A percentile compares a stretch with the other conserved stretches of the same genome.
phyloP scores from a whole-genome alignment of 257 asterid species.

The Ocimum tenuiflorum region DNA sequence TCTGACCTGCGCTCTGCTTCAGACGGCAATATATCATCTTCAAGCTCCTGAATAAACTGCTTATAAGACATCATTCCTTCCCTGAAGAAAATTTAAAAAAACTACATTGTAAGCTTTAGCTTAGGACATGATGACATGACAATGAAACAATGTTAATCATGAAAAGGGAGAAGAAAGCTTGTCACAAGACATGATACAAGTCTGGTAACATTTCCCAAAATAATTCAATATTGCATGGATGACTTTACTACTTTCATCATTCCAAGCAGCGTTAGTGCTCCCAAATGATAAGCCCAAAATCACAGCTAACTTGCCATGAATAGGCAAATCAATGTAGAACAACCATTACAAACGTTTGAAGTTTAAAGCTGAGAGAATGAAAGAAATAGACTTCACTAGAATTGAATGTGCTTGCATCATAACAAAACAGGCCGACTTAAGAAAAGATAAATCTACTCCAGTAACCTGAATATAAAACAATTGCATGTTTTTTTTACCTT shows the following conservation, averaged over 20 bases:
- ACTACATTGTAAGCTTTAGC: constrained; percentile 10
- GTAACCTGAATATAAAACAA: not conserved
- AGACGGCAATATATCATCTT: constrained; percentile 90
- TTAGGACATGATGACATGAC: not conserved
- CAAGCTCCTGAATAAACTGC: constrained; percentile 99
- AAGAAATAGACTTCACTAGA: not conserved
- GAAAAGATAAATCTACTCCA: constrained; percentile 1
- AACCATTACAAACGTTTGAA: not conserved
- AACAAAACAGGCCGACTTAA: not conserved
- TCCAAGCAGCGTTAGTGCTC: not conserved
- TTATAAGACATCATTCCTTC: constrained; percentile 99
- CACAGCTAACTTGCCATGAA: constrained; percentile 2
- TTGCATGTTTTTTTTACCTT: constrained; percentile 37
- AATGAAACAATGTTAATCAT: not conserved
- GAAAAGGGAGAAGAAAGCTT: constrained; percentile 2
- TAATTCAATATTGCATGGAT: not conserved
- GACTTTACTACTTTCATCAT: constrained; percentile 6
- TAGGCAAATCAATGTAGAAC: constrained; percentile 2
- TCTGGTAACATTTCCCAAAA: not conserved
- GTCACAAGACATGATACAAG: not conserved
- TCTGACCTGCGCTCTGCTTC: constrained; percentile 96
- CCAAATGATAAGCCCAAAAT: not conserved
- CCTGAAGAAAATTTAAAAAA: constrained; percentile 35
- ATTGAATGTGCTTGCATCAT: constrained; percentile 9
- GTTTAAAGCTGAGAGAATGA: not conserved